phyloP scores from a whole-genome alignment of 2,329 filamentous ascomycete genomes.

The Fusarium nygamai region DNA sequence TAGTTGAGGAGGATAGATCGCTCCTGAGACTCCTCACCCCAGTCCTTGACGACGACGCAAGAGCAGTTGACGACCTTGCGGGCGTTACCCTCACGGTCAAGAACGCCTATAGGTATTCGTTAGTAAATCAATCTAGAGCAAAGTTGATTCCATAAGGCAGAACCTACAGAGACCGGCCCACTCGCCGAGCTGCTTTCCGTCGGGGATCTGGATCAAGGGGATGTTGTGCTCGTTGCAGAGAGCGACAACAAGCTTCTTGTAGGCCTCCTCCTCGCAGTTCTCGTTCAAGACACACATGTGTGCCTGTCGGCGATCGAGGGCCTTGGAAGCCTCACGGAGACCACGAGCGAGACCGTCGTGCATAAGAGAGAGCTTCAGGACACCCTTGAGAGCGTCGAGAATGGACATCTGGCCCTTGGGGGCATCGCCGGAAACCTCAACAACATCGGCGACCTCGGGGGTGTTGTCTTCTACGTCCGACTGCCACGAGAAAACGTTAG shows the following conservation, averaged over 20 bases:
- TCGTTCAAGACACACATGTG: constrained; percentile 99
- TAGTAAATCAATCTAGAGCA: constrained; percentile 41
- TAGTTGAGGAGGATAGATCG: constrained; percentile 99
- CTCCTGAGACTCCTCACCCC: constrained; percentile 99
- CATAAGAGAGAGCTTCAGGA: constrained; percentile 98
- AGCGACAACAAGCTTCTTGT: constrained; percentile 99
- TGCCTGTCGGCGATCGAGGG: constrained; percentile 96
- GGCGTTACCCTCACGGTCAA: constrained; percentile 99
- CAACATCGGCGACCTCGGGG: constrained; percentile 85
- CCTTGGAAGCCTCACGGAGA: constrained; percentile 98
- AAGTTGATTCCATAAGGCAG: background rate
- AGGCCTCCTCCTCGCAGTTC: constrained; percentile 99
- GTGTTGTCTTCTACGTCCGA: constrained; percentile 99
- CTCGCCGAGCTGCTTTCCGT: constrained; percentile 99
- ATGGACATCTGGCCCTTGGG: constrained; percentile 96
- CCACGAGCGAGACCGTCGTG: constrained; percentile 99
- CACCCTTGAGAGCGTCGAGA: constrained; percentile 97
- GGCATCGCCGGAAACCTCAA: constrained; percentile 94
- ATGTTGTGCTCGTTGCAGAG: constrained; percentile 99
- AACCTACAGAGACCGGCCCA: constrained; percentile 99
- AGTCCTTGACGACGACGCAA: constrained; percentile 99
- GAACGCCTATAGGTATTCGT: constrained; percentile 73
- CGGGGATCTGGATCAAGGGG: constrained; percentile 98
- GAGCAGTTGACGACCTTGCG: constrained; percentile 99
- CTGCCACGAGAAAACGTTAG: constrained; percentile 58